phyloP scores from a whole-genome alignment of 495 filamentous ascomycete species.

The Hyaloscypha hepaticicola region DNA sequence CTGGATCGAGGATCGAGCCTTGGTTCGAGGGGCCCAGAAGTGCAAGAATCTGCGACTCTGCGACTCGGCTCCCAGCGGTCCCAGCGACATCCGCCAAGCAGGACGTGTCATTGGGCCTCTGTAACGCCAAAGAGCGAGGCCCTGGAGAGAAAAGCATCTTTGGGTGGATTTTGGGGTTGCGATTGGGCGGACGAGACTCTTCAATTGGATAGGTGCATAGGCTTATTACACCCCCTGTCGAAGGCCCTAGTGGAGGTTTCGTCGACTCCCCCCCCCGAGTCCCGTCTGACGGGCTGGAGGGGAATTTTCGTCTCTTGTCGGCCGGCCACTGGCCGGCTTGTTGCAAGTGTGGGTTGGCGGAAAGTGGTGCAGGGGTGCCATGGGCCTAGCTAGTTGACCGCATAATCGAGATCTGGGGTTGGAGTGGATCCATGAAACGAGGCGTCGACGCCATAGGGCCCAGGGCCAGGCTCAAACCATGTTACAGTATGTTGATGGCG shows the following conservation, averaged over 20 bases:
- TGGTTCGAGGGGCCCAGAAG: background rate
- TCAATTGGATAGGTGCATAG: background rate
- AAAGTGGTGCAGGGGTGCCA: background rate
- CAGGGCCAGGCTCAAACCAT: background rate
- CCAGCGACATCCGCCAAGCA: background rate
- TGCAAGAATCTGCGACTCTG: background rate
- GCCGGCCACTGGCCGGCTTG: background rate
- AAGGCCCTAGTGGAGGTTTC: too few species aligned
- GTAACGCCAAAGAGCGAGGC: background rate
- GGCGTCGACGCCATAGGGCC: background rate
- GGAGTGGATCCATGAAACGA: background rate
- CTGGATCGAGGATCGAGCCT: background rate
- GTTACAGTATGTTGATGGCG: too few species aligned
- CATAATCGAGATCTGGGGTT: constrained; percentile 1
- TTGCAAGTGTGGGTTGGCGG: background rate
- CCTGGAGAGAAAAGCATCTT: background rate
- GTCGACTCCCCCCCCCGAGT: background rate
- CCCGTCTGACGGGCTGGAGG: background rate
- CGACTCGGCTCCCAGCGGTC: background rate
- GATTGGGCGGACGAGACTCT: background rate
- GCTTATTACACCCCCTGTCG: background rate
- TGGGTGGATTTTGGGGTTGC: background rate
- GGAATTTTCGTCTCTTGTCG: background rate
- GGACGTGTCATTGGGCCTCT: background rate
- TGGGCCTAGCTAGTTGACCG: background rate